Percentiles rank a stretch among this genome's conserved stretches.
Evolutionary conservation across 257 asterid species (phyloP).

Genomic region (Jacaranda copaia): DNA sequence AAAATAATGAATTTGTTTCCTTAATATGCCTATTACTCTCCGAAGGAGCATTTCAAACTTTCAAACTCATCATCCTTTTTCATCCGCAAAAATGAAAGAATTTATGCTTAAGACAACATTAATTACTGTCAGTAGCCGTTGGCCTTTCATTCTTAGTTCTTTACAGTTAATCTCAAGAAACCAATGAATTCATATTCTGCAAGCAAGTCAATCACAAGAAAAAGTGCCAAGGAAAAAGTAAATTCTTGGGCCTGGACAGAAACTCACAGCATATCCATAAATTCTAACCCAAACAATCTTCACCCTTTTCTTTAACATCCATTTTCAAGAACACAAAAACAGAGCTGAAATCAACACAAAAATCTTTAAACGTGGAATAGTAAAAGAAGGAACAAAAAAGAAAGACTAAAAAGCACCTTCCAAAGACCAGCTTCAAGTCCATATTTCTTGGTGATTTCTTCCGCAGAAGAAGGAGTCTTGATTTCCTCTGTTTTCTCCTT

Average conservation of each 20-base stretch:
- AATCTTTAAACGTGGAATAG: not conserved
- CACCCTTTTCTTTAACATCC: not conserved
- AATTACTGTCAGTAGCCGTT: not conserved
- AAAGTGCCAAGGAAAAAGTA: no score
- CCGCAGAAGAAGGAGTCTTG: constrained; percentile 66
- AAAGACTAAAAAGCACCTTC: constrained; percentile 59
- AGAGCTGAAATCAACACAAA: not conserved
- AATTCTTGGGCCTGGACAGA: not conserved
- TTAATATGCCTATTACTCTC: no score
- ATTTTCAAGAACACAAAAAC: constrained; percentile 8
- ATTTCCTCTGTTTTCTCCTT: constrained; percentile 82
- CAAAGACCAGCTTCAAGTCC: constrained; percentile 99
- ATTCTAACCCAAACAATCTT: not conserved
- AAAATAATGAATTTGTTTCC: no score
- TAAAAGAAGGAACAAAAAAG: not conserved
- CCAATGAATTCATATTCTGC: not conserved
- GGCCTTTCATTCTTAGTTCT: not conserved
- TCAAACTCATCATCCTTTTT: not conserved
- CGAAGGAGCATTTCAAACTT: not conserved
- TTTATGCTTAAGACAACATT: not conserved
- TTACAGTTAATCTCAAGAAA: constrained; percentile 21
- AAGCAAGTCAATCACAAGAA: not conserved
- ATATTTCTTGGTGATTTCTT: constrained; percentile 79
- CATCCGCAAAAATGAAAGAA: not conserved
- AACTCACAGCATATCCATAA: not conserved